Evolutionary conservation across 805 yeast species (phyloP).

Genomic region (Ogataea minuta): DNA sequence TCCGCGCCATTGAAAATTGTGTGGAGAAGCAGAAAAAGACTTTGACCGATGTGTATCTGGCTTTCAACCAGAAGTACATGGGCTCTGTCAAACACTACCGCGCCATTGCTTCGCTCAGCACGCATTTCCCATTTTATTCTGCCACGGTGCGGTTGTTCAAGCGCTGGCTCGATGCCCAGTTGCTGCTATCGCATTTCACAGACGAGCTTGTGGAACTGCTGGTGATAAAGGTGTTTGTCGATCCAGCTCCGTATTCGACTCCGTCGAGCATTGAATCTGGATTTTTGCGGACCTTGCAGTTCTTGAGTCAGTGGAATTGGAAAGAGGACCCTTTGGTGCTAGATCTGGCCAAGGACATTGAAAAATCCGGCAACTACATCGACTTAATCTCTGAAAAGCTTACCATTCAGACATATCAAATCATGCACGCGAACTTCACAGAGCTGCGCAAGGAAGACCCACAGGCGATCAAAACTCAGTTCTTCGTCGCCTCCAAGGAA

Average conservation of each 20-base stretch:
- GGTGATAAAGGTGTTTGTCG: constrained; percentile 81
- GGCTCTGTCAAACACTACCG: constrained; percentile 80
- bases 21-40: constrained; percentile 57
- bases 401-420: constrained; percentile 58
- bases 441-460: constrained; percentile 77
- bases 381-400: constrained; percentile 58
- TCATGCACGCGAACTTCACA: constrained; percentile 62
- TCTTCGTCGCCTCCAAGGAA: constrained; percentile 77
- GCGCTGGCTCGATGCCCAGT: constrained; percentile 84
- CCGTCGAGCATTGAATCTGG: constrained; percentile 83
- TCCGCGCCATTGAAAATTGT: constrained; percentile 67
- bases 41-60: constrained; percentile 59
- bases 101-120: constrained; percentile 66
- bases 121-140: constrained; percentile 68
- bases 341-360: constrained; percentile 61
- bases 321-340: constrained; percentile 78
- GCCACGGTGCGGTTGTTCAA: constrained; percentile 84
- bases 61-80: constrained; percentile 62
- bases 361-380: constrained; percentile 28
- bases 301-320: constrained; percentile 91
- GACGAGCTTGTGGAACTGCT: constrained; percentile 83
- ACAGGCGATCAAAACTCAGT: constrained; percentile 70
- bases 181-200: constrained; percentile 64
- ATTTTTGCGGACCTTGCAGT: constrained; percentile 68
- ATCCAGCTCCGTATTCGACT: constrained; percentile 77